These are phyloP conservation scores for Ilex paraguariensis DNA, from an alignment of 305 asterid genomes.

Conservation along the genomic window DNA sequence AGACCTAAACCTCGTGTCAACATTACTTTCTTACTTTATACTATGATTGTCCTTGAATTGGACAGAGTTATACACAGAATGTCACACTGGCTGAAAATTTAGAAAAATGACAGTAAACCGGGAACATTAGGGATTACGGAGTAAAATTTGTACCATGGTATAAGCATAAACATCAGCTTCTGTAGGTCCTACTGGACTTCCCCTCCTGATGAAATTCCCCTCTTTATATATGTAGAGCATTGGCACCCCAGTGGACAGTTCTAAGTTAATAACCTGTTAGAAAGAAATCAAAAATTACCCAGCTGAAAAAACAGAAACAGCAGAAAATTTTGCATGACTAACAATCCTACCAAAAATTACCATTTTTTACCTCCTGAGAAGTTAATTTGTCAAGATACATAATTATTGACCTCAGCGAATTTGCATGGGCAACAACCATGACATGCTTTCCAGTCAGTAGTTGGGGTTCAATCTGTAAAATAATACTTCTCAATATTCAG, in stretches of 20 bases:
- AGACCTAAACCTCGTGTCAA: too few species aligned
- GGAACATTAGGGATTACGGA: background rate
- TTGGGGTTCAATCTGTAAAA: conserved; percentile 70
- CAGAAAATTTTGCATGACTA: background rate
- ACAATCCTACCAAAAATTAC: background rate
- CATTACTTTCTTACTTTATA: too few species aligned
- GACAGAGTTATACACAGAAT: too few species aligned
- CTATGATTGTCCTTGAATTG: too few species aligned
- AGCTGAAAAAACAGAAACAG: conserved; percentile 1
- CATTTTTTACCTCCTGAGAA: conserved; percentile 58
- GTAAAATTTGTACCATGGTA: conserved; percentile 47
- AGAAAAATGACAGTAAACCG: background rate
- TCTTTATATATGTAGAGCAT: conserved; percentile 73
- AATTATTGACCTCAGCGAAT: conserved; percentile 83
- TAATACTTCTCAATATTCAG: conserved; percentile 5
- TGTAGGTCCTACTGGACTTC: conserved; percentile 69
- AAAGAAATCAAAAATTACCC: conserved; percentile 9
- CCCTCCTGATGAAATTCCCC: conserved; percentile 63
- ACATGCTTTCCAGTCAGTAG: conserved; percentile 64
- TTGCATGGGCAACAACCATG: conserved; percentile 93
- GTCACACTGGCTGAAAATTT: background rate
- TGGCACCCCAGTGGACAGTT: conserved; percentile 86
- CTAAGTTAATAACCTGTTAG: conserved; percentile 72
- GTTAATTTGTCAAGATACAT: conserved; percentile 84
- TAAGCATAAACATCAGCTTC: conserved; percentile 83